Base-by-base conservation (phyloP, 371 early-diverging fungal genomes). In the Apophysomyces sp. region DNA sequence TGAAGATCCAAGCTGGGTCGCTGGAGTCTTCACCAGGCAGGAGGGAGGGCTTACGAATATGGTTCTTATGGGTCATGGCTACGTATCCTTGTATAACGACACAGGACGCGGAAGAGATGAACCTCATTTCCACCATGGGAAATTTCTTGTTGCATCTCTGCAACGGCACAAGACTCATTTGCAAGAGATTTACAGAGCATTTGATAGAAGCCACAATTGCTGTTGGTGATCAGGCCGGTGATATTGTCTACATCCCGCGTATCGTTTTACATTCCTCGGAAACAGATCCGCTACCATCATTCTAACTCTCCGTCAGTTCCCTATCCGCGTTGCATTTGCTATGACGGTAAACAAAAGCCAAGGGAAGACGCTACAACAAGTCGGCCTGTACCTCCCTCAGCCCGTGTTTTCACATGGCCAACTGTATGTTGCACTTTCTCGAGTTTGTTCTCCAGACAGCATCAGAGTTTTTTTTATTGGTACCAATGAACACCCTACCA, bases 261-360 rank as follows among this genome's bases (percentile, higher is more conserved):
- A 56, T 56, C 1, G 29, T 16, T 3, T 36, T 56, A 4, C 16
- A 36, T 16, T 16, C 56, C 9, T 28, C 18, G 15, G 56, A 31
- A 56, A 21, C 4, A n/a, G 36, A 56, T 12, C 36, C 56, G 6
- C 32, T 56, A 2, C 56, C 56, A 21, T 37, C 21, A 15, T 31
- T 18, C 21, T 55, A 5, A 12, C 36, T 30, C 55, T 60, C 1
- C 49, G 26, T 2, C 73, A 73, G 39, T 71, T 74, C 18, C 71
- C 62, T 1, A 34, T 73, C 24, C 32, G 26, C 6, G 65, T 64
- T 21, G 51, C 57, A 3, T 73, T 60, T 56, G 69, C 67, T 0
- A 68, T 74, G 63, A 68, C 74, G 4, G 70, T 74, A 32, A 69
- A 62, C 31, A 72, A 72, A 24, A 16, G 60, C 3, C 62, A 73